Base-by-base conservation (phyloP, 2,329 filamentous ascomycete species). In the Fusarium robinianum region DNA sequence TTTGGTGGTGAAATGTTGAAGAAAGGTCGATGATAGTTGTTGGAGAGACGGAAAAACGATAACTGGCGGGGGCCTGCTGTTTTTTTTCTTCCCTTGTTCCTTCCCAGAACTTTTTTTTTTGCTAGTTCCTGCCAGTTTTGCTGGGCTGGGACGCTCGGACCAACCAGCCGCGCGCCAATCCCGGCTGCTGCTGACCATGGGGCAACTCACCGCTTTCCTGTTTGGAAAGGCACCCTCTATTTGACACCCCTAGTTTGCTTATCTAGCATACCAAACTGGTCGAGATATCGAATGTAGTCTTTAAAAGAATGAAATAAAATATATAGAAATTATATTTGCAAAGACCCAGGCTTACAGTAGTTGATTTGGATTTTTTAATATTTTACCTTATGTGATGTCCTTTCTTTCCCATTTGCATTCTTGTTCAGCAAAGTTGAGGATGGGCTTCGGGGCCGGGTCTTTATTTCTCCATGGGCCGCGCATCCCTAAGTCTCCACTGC, bases 21-120 rank as follows among this genome's bases (percentile, higher is more conserved):
- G 14, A 22, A 23, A 9, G 10, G 41, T 38, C 35, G 31, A 38
- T 27, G 31, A 29, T 26, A 35, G 24, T 31, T 41, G 40, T 35
- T 27, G 11, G 6, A 47, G 31, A 48, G 43, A 47, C 12, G 26
- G 40, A 43, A 52, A 37, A 48, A 41, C 33, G 43, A 46, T 30
- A 49, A 56, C 37, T 30, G 46, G 53, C 47, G 47, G 53, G 51
- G 50, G 41, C 49, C 47, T 46, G 43, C 22, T 31, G 25, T 48
- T 46, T 51, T 44, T 49, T 51, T 44, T 33, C 32, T 36, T 23
- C 35, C 38, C 41, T 33, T 43, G 43, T 49, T 41, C 46, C 32
- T 38, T 35, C 30, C 21, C 18, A 16, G 27, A 35, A 43, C 39
- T 38, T 48, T 59, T 60, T 61, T 53, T 49, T 49, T 39, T 44